These are phyloP conservation scores for Hypericum androsaemum DNA, from an alignment of 345 rosid species.

Conservation along the genomic window DNA sequence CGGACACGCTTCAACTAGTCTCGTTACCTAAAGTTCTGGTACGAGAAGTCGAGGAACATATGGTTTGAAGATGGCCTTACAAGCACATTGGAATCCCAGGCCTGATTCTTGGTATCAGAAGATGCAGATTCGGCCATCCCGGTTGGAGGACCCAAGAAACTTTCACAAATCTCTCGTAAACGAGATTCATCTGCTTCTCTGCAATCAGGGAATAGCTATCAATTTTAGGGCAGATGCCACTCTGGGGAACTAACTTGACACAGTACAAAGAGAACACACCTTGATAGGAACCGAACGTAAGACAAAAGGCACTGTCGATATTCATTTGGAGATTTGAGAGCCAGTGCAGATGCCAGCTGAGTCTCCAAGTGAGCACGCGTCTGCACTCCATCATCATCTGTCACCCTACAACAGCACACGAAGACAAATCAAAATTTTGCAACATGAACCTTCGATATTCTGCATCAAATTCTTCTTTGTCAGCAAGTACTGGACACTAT, in stretches of 20 bases:
- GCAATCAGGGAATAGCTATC: conserved; percentile 15
- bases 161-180: conserved; percentile 85
- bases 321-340: conserved; percentile 75
- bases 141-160: conserved; percentile 94
- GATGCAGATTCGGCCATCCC: conserved; percentile 60
- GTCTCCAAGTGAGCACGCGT: conserved; percentile 95
- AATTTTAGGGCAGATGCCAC: background rate
- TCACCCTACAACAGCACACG: conserved; percentile 41
- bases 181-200: conserved; percentile 98
- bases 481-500: too few species aligned
- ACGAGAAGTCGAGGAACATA: too few species aligned
- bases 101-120: conserved; percentile 35
- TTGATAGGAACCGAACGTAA: conserved; percentile 78
- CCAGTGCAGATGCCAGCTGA: conserved; percentile 84
- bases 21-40: too few species aligned
- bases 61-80: conserved; percentile 30
- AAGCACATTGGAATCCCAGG: conserved; percentile 90
- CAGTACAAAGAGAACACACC: conserved; percentile 28
- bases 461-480: background rate
- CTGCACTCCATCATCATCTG: conserved; percentile 96
- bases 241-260: background rate
- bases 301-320: conserved; percentile 93
- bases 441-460: background rate
- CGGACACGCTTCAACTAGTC: too few species aligned
- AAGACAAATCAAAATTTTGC: conserved; percentile 6